These are phyloP conservation scores for Pyracantha coccinea DNA, from an alignment of 331 rosid genomes.

Conservation along the genomic window DNA sequence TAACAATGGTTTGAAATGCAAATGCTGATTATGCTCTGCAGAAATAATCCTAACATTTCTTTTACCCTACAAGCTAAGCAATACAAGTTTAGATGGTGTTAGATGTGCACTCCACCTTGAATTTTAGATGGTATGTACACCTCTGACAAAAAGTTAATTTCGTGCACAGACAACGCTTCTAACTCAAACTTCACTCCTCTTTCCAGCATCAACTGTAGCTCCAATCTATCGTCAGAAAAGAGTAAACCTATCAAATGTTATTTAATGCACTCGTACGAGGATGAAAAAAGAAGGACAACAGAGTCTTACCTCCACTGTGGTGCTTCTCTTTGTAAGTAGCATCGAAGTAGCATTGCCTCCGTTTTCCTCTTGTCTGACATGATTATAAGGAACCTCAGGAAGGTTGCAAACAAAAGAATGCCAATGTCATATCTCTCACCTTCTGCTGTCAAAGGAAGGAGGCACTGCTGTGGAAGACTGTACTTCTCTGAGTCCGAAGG, in stretches of 20 bases:
- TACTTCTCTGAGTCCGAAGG: conserved; percentile 74
- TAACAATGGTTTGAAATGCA: not conserved
- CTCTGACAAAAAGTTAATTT: conserved; percentile 61
- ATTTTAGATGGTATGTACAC: conserved; percentile 74
- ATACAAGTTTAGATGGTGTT: conserved; percentile 8
- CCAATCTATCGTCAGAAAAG: conserved; percentile 45
- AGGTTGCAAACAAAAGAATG: not conserved
- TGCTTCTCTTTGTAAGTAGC: conserved; percentile 72
- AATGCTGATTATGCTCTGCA: not conserved
- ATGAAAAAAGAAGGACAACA: conserved; percentile 7
- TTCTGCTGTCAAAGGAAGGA: conserved; percentile 69
- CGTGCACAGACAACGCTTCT: conserved; percentile 70
- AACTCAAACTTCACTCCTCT: conserved; percentile 87
- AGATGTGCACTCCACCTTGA: conserved; percentile 30
- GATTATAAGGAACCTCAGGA: conserved; percentile 7
- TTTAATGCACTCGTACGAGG: conserved; percentile 12
- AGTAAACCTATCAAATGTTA: not conserved
- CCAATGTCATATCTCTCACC: conserved; percentile 33
- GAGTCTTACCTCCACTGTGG: conserved; percentile 74
- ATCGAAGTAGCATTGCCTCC: conserved; percentile 73
- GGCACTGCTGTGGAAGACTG: conserved; percentile 65
- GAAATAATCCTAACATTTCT: not conserved
- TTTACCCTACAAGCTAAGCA: not conserved
- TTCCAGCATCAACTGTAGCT: conserved; percentile 61
- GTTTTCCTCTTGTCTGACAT: conserved; percentile 54